Evolutionary conservation across 2,329 filamentous ascomycete species (phyloP).

Genomic region (Aspergillus sp.): DNA sequence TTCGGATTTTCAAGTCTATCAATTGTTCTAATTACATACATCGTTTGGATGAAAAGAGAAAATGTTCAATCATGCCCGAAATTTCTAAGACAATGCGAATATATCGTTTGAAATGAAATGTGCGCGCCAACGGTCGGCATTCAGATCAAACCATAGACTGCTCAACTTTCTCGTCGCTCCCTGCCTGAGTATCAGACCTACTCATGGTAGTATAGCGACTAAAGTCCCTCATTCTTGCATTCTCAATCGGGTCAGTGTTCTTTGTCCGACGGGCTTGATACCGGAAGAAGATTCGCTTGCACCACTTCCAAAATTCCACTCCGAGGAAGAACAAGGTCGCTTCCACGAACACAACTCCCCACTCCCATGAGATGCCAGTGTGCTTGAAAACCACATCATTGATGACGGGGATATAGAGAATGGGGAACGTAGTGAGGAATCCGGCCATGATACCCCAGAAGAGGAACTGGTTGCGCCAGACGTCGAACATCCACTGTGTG

Average conservation of each 20-base stretch:
- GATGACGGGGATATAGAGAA: conserved; percentile 64
- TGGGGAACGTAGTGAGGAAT: conserved; percentile 54
- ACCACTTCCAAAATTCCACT: conserved; percentile 64
- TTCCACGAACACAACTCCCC: conserved; percentile 62
- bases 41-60: no score
- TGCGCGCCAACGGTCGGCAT: no score
- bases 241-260: neutral
- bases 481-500: conserved; percentile 62
- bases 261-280: conserved; percentile 12
- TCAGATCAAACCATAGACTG: conserved; percentile 19
- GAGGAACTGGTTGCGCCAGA: conserved; percentile 69
- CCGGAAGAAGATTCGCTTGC: conserved; percentile 55
- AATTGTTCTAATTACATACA: no score
- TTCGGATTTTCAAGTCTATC: no score
- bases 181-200: conserved; percentile 24
- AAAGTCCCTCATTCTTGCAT: conserved; percentile 17
- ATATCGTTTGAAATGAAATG: no score
- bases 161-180: conserved; percentile 20
- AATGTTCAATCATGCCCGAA: no score
- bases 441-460: conserved; percentile 61
- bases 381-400: conserved; percentile 65
- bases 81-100: no score
- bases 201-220: conserved; percentile 30
- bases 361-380: conserved; percentile 63
- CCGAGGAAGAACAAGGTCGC: conserved; percentile 59